A percentile compares a stretch with the other conserved stretches of the same genome.
Evolutionary conservation across 108 stramenopile genomes (phyloP).

Genomic region (Pseudonitzschia pungens): DNA sequence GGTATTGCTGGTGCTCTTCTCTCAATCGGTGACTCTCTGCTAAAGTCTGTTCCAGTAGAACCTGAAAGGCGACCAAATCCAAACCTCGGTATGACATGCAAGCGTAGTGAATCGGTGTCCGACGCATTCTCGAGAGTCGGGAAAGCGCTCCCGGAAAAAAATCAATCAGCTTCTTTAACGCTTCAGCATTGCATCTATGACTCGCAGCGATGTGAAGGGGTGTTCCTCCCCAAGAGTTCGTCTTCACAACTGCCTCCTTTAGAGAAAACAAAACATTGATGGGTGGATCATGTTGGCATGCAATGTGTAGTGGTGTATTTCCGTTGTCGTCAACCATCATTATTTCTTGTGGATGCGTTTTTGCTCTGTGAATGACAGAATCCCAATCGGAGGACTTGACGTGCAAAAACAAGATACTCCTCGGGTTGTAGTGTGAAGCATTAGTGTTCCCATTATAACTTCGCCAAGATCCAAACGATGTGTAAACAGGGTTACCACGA

Average conservation of each 20-base stretch:
- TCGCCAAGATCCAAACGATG: slow-evolving; percentile 10
- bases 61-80: slow-evolving; percentile 44
- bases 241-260: slow-evolving; percentile 25
- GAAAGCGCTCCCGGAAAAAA: slow-evolving; percentile 16
- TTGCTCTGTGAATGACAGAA: slow-evolving; percentile 31
- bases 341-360: slow-evolving; percentile 41
- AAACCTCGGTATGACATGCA: slow-evolving; percentile 46
- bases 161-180: slow-evolving; percentile 35
- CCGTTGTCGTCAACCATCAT: slow-evolving; percentile 37
- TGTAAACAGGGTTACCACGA: slow-evolving; percentile 31
- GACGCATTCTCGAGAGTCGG: slow-evolving; percentile 22
- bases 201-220: slow-evolving; percentile 43
- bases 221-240: slow-evolving; percentile 34
- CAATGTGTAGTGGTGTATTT: slow-evolving; percentile 61
- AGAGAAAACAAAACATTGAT: slow-evolving; percentile 49
- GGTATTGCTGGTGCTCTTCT: background rate
- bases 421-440: slow-evolving; percentile 4
- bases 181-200: slow-evolving; percentile 32
- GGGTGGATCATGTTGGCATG: slow-evolving; percentile 60
- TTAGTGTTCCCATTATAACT: slow-evolving; percentile 7
- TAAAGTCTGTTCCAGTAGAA: slow-evolving; percentile 37
- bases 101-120: slow-evolving; percentile 52
- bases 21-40: slow-evolving; percentile 2
- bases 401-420: slow-evolving; percentile 23
- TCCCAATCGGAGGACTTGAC: slow-evolving; percentile 33